Conservation (phyloP, 352 stramenopile species). For the Blastocystis hominis region DNA sequence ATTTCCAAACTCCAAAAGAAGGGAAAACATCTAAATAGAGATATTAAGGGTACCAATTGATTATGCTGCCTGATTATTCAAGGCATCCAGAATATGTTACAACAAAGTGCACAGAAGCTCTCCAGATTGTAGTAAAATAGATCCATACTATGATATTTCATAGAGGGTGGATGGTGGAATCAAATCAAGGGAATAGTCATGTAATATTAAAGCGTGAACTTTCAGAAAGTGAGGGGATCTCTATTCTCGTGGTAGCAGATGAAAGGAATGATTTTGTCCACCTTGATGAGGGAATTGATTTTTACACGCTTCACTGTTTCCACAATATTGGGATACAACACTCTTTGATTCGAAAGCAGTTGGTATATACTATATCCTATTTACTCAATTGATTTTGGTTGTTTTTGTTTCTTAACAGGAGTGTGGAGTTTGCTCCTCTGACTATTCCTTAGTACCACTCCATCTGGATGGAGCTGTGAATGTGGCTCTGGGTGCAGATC, state of each 20-base stretch:
- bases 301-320: neutral
- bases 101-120: no score
- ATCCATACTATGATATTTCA: no score
- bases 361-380: slow-evolving; percentile 22
- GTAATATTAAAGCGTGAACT: no score
- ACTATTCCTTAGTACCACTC: neutral
- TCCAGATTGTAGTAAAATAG: no score
- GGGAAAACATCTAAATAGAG: no score
- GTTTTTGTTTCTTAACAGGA: neutral
- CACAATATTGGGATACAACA: neutral
- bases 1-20: no score
- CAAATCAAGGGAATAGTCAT: no score
- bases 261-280: neutral
- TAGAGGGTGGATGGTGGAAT: no score
- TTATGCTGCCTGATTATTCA: no score
- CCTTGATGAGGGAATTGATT: neutral
- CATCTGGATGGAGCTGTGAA: neutral
- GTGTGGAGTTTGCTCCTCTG: neutral
- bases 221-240: neutral
- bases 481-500: neutral
- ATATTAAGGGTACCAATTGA: no score
- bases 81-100: no score
- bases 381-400: neutral
- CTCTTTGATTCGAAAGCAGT: neutral
- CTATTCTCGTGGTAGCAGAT: neutral